Base-by-base conservation (phyloP, 495 filamentous ascomycete genomes). In the Margaritispora aquatica region DNA sequence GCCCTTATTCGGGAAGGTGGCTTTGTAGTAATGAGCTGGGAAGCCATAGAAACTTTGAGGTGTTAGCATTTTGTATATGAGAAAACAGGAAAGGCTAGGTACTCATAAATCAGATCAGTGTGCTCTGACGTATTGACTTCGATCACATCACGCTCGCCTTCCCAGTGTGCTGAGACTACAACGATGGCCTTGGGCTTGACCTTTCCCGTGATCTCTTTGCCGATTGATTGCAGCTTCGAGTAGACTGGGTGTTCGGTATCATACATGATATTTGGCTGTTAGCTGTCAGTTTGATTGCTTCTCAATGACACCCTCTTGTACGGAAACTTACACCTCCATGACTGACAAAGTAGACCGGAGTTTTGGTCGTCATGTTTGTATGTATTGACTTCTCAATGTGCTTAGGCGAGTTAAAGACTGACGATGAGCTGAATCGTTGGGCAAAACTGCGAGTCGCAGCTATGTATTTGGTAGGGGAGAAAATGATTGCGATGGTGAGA, bases 131-230 rank as follows among this genome's bases (percentile, higher is more conserved):
- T 82, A 70, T 94, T 94, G 62, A 94, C 82, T 65, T 88, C 75
- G 55, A 95, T 80, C 2, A 72, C 76, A 64, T 81, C 72, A 29
- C 68, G 68, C 1, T 73, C 74, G 22, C 76, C 80, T 71, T 92
- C 85, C 91, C 91, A 95, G 72, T 96, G 89, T 23, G 89, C 90
- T 11, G 88, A 92, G 70, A 96, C 90, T 13, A 96, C 89, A 11
- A 96, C 87, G 15, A 94, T 78, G 17, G 90, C 91, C 56, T 83
- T 85, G 20, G 89, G 89, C 67, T 88, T 88, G 29, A 93, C 84
- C 65, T 85, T 87, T 26, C 83, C 77, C 0, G 89, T 92, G 66
- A 96, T 95, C 65, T 95, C 90, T 8, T 70, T 75, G 26, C 91
- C 90, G 51, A 94, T 84, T 15, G 72, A 62, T 46, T 83, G 79